These are phyloP conservation scores for Leccinum solheimii DNA, from an alignment of 1,284 basidiomycete genomes.

Conservation along the genomic window DNA sequence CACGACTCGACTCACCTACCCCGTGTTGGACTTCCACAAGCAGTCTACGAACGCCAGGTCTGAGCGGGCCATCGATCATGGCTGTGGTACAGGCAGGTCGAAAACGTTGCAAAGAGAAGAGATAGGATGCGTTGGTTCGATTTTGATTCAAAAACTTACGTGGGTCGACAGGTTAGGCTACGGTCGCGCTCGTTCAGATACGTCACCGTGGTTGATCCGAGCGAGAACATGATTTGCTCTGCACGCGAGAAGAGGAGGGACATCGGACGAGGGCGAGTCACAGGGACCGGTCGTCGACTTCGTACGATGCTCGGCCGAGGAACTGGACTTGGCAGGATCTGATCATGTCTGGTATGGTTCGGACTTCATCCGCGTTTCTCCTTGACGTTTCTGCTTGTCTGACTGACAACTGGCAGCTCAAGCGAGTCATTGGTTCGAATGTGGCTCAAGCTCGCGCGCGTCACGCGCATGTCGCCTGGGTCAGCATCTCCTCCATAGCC, in stretches of 20 bases:
- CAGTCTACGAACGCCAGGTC: slow-evolving; percentile 41
- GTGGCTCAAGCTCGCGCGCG: slow-evolving; percentile 69
- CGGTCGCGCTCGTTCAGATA: slow-evolving; percentile 60
- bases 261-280: slow-evolving; percentile 15
- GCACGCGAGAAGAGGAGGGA: slow-evolving; percentile 41
- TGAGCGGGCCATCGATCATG: slow-evolving; percentile 67
- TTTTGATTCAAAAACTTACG: slow-evolving; percentile 59
- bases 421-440: slow-evolving; percentile 88
- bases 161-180: slow-evolving; percentile 57
- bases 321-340: slow-evolving; percentile 62
- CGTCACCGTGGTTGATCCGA: slow-evolving; percentile 74
- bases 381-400: no score
- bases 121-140: background rate
- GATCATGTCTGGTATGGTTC: slow-evolving; percentile 55
- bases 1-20: slow-evolving; percentile 64
- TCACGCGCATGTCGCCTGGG: slow-evolving; percentile 76
- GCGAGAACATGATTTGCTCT: slow-evolving; percentile 60
- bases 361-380: background rate
- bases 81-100: slow-evolving; percentile 66
- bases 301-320: slow-evolving; percentile 54
- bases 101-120: background rate
- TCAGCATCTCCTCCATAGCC: slow-evolving; percentile 33
- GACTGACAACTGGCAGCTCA: slow-evolving; percentile 51
- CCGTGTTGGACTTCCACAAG: slow-evolving; percentile 59
- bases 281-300: slow-evolving; percentile 38